A percentile compares a stretch with the other conserved stretches of the same genome.
These are phyloP conservation scores for Abortiporus biennis DNA, from an alignment of 1,284 basidiomycete species.

Conservation along the genomic window DNA sequence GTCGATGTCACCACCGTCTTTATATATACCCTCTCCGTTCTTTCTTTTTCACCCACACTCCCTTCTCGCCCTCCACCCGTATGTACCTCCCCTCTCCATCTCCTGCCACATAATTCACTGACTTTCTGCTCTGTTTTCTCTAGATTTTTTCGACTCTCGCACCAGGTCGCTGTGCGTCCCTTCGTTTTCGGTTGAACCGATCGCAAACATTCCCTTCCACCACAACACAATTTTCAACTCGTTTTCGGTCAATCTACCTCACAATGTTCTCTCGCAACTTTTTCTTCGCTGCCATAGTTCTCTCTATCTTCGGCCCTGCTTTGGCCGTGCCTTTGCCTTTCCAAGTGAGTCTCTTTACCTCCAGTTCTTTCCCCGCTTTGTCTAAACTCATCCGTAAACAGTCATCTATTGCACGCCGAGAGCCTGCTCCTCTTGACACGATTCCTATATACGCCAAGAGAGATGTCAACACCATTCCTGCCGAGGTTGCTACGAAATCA, in stretches of 20 bases:
- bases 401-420: constrained; percentile 20
- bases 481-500: constrained; percentile 18
- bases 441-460: constrained; percentile 39
- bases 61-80: constrained; percentile 29
- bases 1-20: background rate
- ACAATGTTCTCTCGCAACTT: constrained; percentile 41
- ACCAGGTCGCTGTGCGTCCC: constrained; percentile 19
- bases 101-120: constrained; percentile 11
- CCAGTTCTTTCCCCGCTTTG: constrained; percentile 4
- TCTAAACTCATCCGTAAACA: background rate
- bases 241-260: constrained; percentile 8
- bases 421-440: constrained; percentile 34
- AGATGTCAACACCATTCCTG: constrained; percentile 18
- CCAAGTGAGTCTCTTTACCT: constrained; percentile 25
- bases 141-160: constrained; percentile 24
- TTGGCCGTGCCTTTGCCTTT: constrained; percentile 39
- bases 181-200: constrained; percentile 14
- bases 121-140: constrained; percentile 8
- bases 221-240: background rate
- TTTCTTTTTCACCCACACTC: constrained; percentile 20
- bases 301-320: constrained; percentile 40
- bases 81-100: constrained; percentile 17
- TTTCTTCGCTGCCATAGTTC: constrained; percentile 33
- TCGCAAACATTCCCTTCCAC: constrained; percentile 9
- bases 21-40: constrained; percentile 9